Base-by-base conservation (phyloP, 306 rosid species). In the Comarum palustre region DNA sequence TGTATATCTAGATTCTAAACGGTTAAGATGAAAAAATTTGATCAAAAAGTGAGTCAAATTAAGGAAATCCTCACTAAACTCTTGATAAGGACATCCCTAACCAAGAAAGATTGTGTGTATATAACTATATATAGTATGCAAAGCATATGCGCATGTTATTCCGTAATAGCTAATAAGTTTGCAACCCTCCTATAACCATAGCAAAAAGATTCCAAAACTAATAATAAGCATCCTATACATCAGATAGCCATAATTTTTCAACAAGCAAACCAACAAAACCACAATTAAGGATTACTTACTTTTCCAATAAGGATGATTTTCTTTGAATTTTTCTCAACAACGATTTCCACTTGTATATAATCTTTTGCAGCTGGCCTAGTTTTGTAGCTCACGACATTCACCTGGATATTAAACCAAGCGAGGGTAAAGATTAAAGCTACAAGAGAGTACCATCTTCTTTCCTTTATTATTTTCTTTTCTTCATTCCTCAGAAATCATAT, bases 371-470 rank as follows among this genome's bases (percentile, higher is more conserved):
- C 77, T 6, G 95, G 96, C 77, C 97, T 88, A 71, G 90, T 58
- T 87, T 91, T 94, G 74, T 94, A 94, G 90, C 94, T 94, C 85
- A 84, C 70, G 42, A 87, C 90, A 80, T 94, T 94, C 80, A 91
- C 99, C 99, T 93, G 77, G 36, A 83, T 65, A 39, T 70, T 63
- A 66, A 72, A 52, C 63, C 73, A 41, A 52, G 70, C 13, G 13
- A 59, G 65, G 34, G 76, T 39, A 2, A 19, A 20, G 46, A 69
- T 38, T 17, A 72, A 11, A 24, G 52, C 22, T 52, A 41, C 66
- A 3, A 15, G 17, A 41, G 42, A 42, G 20, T 6, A 71, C 20
- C 41, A 57, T 39, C 38, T 14, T 39, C 47, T 24, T 54, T 39
- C 25, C 16, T 25, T 6, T 10, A 31, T 5, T 3, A 8, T 48